phyloP scores from a whole-genome alignment of 1,284 basidiomycete genomes.

The Ustilago loliicola region DNA sequence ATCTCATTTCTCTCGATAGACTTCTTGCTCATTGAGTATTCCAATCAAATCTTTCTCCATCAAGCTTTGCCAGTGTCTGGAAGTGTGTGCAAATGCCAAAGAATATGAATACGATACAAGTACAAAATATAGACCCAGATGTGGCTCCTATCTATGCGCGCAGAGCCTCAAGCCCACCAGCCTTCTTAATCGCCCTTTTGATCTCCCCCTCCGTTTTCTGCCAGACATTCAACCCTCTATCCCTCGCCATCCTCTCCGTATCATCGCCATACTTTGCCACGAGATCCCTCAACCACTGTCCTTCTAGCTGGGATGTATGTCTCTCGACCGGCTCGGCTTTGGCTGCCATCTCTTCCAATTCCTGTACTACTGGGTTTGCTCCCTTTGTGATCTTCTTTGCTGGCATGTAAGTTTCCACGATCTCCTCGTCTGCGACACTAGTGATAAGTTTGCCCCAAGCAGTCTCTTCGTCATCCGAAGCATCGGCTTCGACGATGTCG shows the following conservation, averaged over 20 bases:
- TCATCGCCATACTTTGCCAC: constrained; percentile 82
- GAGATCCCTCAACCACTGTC: constrained; percentile 78
- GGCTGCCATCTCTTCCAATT: constrained; percentile 29
- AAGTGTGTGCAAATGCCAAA: neutral
- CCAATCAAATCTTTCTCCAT: too few relatives aligned
- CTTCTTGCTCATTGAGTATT: too few relatives aligned
- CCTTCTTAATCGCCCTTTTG: constrained; percentile 70
- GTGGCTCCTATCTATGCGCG: neutral
- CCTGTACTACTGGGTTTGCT: constrained; percentile 7
- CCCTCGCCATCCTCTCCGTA: constrained; percentile 81
- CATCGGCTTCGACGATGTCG: constrained; percentile 80
- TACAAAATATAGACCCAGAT: neutral
- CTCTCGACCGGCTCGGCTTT: constrained; percentile 73
- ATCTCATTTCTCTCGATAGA: too few relatives aligned
- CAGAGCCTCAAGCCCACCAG: constrained; percentile 48
- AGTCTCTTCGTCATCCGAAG: constrained; percentile 72
- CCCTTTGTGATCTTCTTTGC: neutral
- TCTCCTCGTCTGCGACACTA: constrained; percentile 29
- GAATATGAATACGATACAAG: neutral
- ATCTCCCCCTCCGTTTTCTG: constrained; percentile 90
- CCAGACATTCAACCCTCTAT: constrained; percentile 83
- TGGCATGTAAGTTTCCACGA: constrained; percentile 34
- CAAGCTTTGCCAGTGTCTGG: neutral
- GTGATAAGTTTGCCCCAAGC: constrained; percentile 67
- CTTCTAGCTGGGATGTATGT: constrained; percentile 80